A percentile compares a stretch with the other conserved stretches of the same genome.
Conservation (phyloP, 2,329 filamentous ascomycete species). For the Metarhizium sp. region DNA sequence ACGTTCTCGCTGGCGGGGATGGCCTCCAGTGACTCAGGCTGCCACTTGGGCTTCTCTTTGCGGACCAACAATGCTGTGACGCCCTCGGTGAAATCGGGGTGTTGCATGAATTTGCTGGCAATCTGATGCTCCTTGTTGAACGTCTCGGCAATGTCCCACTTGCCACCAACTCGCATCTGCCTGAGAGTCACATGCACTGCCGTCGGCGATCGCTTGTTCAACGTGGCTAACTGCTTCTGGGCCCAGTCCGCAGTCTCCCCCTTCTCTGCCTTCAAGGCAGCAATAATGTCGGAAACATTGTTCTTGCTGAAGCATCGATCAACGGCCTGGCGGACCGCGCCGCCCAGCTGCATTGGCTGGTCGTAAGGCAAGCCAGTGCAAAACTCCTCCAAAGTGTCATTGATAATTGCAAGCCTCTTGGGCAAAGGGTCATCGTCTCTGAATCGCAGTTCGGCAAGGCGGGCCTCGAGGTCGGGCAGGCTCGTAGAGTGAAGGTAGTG, state of each 20-base stretch:
- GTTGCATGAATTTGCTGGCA: constrained; percentile 78
- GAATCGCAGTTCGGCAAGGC: constrained; percentile 84
- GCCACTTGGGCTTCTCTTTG: constrained; percentile 65
- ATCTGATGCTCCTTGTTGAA: constrained; percentile 83
- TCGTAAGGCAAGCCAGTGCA: constrained; percentile 73
- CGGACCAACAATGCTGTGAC: constrained; percentile 73
- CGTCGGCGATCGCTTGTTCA: constrained; percentile 74
- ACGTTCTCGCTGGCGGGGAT: constrained; percentile 48
- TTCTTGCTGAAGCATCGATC: constrained; percentile 71
- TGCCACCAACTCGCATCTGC: constrained; percentile 66
- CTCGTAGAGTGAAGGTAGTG: constrained; percentile 93
- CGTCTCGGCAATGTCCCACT: constrained; percentile 75
- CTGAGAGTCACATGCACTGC: constrained; percentile 74
- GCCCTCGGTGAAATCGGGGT: constrained; percentile 85
- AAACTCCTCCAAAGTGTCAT: constrained; percentile 87
- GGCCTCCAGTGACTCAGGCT: constrained; percentile 62
- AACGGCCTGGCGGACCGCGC: constrained; percentile 67
- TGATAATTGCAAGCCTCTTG: constrained; percentile 62
- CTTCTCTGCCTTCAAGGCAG: constrained; percentile 48
- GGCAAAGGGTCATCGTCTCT: constrained; percentile 59
- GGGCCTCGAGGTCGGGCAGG: constrained; percentile 69
- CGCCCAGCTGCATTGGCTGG: constrained; percentile 57
- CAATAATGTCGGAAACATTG: constrained; percentile 60
- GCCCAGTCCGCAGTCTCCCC: constrained; percentile 64
- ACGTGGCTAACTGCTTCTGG: constrained; percentile 61